A percentile compares a stretch with the other conserved stretches of the same genome.
These are phyloP conservation scores for Fulvia fulva DNA, from an alignment of 2,329 filamentous ascomycete genomes.

Conservation along the genomic window DNA sequence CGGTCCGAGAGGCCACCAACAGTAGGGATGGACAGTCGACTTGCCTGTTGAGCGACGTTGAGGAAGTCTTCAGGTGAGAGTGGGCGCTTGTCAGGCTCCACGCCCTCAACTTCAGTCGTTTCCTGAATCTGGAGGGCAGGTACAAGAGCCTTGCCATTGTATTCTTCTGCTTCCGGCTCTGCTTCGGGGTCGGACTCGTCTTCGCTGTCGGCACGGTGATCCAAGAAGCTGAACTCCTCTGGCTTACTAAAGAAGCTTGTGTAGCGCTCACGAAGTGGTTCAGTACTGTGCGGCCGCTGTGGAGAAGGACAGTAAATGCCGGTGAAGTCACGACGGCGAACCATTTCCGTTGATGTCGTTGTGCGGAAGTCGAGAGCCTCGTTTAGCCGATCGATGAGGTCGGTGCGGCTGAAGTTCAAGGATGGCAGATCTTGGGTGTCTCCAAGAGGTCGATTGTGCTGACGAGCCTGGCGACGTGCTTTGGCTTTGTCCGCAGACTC, in stretches of 20 bases:
- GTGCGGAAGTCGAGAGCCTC: constrained; percentile 40
- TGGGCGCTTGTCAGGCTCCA: constrained; percentile 26
- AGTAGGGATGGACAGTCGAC: constrained; percentile 45
- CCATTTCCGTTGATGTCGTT: constrained; percentile 38
- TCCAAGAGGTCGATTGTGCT: constrained; percentile 31
- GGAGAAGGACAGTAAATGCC: constrained; percentile 33
- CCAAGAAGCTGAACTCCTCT: constrained; percentile 34
- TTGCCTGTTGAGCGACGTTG: constrained; percentile 40
- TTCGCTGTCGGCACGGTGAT: constrained; percentile 16
- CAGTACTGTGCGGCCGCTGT: constrained; percentile 37
- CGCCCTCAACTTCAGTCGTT: constrained; percentile 21
- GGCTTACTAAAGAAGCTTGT: constrained; percentile 44
- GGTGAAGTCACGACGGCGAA: constrained; percentile 30
- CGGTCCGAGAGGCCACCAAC: constrained; percentile 44
- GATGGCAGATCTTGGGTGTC: constrained; percentile 43
- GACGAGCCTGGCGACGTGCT: constrained; percentile 27
- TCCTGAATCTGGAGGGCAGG: constrained; percentile 26
- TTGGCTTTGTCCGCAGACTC: constrained; percentile 31
- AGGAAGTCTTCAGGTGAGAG: constrained; percentile 42
- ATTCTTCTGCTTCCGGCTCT: constrained; percentile 14
- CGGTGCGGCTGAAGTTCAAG: constrained; percentile 46
- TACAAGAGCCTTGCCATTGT: constrained; percentile 18
- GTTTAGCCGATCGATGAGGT: constrained; percentile 44
- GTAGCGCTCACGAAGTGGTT: constrained; percentile 42
- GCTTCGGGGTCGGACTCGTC: constrained; percentile 16